These are phyloP conservation scores for Gracilariopsis chorda DNA, from an alignment of 23 red algal species.

Conservation along the genomic window DNA sequence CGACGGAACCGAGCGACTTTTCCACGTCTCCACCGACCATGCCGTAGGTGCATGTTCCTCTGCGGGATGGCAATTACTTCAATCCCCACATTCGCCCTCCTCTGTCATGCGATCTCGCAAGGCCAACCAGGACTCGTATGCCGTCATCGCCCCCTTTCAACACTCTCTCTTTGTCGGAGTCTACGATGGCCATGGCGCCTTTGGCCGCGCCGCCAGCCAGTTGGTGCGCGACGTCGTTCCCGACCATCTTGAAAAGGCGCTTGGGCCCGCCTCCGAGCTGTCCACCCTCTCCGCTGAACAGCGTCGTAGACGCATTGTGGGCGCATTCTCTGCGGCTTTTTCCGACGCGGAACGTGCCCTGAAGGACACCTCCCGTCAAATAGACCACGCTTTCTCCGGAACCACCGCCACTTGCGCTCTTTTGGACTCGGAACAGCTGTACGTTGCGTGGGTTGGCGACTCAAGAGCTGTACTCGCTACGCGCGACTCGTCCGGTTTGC, in stretches of 20 bases:
- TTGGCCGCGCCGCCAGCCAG: slow-evolving; percentile 41
- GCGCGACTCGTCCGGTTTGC: neutral
- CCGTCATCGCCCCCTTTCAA: slow-evolving; percentile 29
- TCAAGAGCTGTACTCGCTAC: slow-evolving; percentile 79
- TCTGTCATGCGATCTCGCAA: slow-evolving; percentile 30
- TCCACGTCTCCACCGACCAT: slow-evolving; percentile 4
- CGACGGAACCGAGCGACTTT: slow-evolving; percentile 7
- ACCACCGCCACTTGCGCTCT: slow-evolving; percentile 77
- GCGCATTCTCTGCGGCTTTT: slow-evolving; percentile 39
- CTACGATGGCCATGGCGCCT: slow-evolving; percentile 70
- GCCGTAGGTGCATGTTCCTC: slow-evolving; percentile 53
- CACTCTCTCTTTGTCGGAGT: slow-evolving; percentile 31
- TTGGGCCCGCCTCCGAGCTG: neutral
- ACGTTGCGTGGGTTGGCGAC: slow-evolving; percentile 80
- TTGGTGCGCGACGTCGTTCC: slow-evolving; percentile 44
- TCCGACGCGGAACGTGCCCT: slow-evolving; percentile 24
- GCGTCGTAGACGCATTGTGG: neutral
- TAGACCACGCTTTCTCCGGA: slow-evolving; percentile 81
- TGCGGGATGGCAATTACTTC: slow-evolving; percentile 64
- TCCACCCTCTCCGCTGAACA: neutral
- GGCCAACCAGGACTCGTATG: slow-evolving; percentile 59
- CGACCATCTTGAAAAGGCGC: neutral
- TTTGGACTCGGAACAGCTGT: slow-evolving; percentile 67
- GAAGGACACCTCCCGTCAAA: neutral
- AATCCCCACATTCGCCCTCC: neutral